These are phyloP conservation scores for Puccinia coronata DNA, from an alignment of 1,284 basidiomycete genomes.

Conservation along the genomic window DNA sequence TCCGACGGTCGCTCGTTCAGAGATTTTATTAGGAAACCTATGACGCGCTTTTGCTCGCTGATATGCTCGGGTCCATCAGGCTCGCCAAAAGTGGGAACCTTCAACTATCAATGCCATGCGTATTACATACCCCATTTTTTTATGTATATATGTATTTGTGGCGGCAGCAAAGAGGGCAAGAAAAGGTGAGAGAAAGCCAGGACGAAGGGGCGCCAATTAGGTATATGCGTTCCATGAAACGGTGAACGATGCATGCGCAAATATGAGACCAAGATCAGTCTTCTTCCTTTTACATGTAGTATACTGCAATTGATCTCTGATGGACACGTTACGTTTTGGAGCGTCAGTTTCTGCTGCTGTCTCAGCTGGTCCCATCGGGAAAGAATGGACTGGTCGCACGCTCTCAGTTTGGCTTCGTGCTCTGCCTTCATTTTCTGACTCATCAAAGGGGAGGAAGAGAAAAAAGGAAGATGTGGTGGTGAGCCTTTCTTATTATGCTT, in stretches of 20 bases:
- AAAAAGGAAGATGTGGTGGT: background rate
- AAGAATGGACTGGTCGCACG: background rate
- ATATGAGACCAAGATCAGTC: background rate
- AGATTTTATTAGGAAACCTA: background rate
- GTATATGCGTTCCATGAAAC: too few species aligned
- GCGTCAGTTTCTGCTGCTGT: background rate
- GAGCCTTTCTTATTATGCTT: too few species aligned
- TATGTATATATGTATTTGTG: too few species aligned
- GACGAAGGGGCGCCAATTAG: too few species aligned
- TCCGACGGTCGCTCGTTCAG: background rate
- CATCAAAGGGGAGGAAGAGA: background rate
- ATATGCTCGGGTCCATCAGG: background rate
- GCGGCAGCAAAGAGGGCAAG: too few species aligned
- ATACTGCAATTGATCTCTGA: background rate
- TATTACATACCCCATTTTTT: too few species aligned
- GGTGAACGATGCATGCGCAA: too few species aligned
- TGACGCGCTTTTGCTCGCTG: background rate
- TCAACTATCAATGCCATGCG: background rate
- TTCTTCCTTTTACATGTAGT: background rate
- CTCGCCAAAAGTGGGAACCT: background rate
- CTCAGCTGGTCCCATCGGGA: background rate
- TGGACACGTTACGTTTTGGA: background rate
- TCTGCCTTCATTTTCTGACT: background rate
- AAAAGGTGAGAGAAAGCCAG: too few species aligned
- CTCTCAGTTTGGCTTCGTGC: background rate